These are phyloP conservation scores for Aspergillus cejpii DNA, from an alignment of 2,329 filamentous ascomycete species.

Conservation along the genomic window DNA sequence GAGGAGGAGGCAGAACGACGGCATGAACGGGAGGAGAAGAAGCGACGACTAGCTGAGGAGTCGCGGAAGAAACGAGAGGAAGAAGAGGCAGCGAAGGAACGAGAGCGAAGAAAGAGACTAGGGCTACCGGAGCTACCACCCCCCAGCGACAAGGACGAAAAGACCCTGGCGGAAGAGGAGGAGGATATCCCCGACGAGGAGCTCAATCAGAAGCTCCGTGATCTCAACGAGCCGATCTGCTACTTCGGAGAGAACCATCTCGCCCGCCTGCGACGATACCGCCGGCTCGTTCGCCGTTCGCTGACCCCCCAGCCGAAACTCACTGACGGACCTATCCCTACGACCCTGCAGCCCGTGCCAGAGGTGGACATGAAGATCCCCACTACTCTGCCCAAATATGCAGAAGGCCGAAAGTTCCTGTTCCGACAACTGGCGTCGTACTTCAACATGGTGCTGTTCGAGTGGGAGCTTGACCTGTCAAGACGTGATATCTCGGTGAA, in stretches of 20 bases:
- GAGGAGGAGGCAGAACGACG: conserved; percentile 71
- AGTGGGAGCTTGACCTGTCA: conserved; percentile 75
- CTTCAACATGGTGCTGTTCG: conserved; percentile 89
- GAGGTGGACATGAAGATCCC: conserved; percentile 86
- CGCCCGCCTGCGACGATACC: conserved; percentile 63
- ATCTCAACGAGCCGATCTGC: conserved; percentile 62
- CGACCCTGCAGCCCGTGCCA: conserved; percentile 68
- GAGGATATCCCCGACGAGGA: conserved; percentile 63
- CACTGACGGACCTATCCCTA: conserved; percentile 76
- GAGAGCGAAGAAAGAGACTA: conserved; percentile 63
- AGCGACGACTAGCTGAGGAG: conserved; percentile 71
- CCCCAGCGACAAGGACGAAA: conserved; percentile 21
- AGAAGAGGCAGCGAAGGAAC: conserved; percentile 66
- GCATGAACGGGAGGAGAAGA: conserved; percentile 71
- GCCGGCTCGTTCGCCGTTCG: conserved; percentile 49
- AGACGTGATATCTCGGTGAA: conserved; percentile 52
- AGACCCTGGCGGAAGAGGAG: conserved; percentile 32
- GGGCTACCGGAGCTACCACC: conserved; percentile 68
- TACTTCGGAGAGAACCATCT: conserved; percentile 78
- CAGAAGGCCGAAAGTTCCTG: conserved; percentile 61
- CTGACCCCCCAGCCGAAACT: conserved; percentile 40
- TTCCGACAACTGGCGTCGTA: conserved; percentile 87
- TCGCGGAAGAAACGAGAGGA: conserved; percentile 63
- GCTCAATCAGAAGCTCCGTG: conserved; percentile 61
- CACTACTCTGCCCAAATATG: conserved; percentile 56